Evolutionary conservation across 371 early-diverging fungal species (phyloP), one percentile per base, ranked within the genome.

Genomic region (Mucor indicus): DNA sequence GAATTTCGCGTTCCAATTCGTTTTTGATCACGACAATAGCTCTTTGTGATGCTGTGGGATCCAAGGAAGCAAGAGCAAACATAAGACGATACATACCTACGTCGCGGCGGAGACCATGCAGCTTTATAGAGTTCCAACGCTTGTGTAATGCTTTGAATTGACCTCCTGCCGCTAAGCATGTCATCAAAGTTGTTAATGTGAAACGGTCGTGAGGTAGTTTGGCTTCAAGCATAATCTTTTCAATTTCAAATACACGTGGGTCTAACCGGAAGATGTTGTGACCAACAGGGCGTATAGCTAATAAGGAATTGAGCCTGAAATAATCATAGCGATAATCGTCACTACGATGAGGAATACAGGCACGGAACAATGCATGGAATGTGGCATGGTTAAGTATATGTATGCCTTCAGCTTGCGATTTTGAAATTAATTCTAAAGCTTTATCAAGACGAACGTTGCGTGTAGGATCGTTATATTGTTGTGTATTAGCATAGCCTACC

Each of bases 221-320:
- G 22, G 62, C 50, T 7, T 62, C 64, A 10, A 72, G 35, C 73
- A 76, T 76, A 31, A 71, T 61, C 15, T 62, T 53, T 46, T 76
- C 77, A 31, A 76, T 64, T 16, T 72, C 67, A 45, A 67, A 69
- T 12, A 75, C 20, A 19, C 76, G 72, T 15, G 29, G 57, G 48
- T 75, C 76, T 38, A 65, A 27, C 23, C 42, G 37, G 15, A 43
- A 37, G 10, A 16, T 27, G 15, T 49, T 25, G 30, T 47, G 50
- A 13, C 29, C 32, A 23, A 19, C 17, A 3, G 53, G 22, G 4
- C 50, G 39, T 17, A 36, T 20, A 20, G 56, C 36, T 11, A 57
- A 19, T 12, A 40, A 38, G 2, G 63, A 64, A 13, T 51, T 51
- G 13, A 53, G 38, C n/a, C 21, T 32, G 27, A 69, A 67, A 36